Evolutionary conservation across 495 filamentous ascomycete species (phyloP).

Genomic region (Penicilliopsis zonata): DNA sequence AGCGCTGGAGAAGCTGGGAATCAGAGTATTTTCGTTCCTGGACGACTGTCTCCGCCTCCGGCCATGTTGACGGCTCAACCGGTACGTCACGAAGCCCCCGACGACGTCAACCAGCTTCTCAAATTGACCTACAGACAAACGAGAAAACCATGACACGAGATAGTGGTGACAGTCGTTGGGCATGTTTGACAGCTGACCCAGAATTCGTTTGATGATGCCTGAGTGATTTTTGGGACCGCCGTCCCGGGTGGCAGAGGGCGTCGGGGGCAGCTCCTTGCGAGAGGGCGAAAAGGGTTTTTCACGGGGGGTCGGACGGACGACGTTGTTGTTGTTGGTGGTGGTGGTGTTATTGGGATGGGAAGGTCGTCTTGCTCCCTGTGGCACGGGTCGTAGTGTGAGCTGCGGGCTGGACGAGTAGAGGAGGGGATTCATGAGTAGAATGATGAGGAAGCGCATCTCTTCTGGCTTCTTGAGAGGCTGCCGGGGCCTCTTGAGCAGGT

Average conservation of each 20-base stretch:
- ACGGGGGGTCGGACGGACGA: constrained; percentile 7
- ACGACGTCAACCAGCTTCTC: constrained; percentile 63
- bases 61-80: constrained; percentile 61
- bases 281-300: constrained; percentile 9
- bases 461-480: constrained; percentile 55
- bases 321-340: too few relatives aligned
- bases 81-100: constrained; percentile 71
- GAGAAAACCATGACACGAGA: constrained; percentile 76
- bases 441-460: constrained; percentile 71
- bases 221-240: constrained; percentile 49
- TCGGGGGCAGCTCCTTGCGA: constrained; percentile 9
- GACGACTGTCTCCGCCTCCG: constrained; percentile 46
- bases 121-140: constrained; percentile 57
- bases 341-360: too few relatives aligned
- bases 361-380: constrained; percentile 17
- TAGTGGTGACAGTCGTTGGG: constrained; percentile 68
- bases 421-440: constrained; percentile 73
- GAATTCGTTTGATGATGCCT: constrained; percentile 76
- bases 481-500: constrained; percentile 73
- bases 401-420: constrained; percentile 35
- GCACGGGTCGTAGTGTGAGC: constrained; percentile 3
- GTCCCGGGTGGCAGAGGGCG: constrained; percentile 5
- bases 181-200: constrained; percentile 69
- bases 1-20: constrained; percentile 56
- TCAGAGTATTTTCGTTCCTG: constrained; percentile 47